These are phyloP conservation scores for Ambrosia hybrid DNA, from an alignment of 140 eudicot genomes.

Conservation along the genomic window DNA sequence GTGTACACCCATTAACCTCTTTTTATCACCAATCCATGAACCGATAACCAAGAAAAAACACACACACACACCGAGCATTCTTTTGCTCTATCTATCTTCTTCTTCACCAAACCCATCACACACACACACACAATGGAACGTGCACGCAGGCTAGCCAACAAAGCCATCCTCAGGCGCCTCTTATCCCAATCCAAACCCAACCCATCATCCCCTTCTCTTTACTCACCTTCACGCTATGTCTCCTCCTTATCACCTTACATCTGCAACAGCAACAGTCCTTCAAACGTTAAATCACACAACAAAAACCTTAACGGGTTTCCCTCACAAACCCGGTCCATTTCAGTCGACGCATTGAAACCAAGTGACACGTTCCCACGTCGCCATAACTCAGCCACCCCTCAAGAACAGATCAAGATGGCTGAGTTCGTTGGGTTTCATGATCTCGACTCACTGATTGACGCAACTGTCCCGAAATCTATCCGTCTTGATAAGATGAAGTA, in stretches of 20 bases:
- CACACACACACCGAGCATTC: neutral
- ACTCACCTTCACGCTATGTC: constrained; percentile 61
- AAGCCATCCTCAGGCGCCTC: constrained; percentile 61
- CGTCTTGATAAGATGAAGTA: constrained; percentile 63
- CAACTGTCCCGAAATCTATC: constrained; percentile 91
- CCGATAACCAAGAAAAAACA: neutral
- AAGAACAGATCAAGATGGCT: constrained; percentile 80
- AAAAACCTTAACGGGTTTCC: constrained; percentile 24
- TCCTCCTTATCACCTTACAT: constrained; percentile 59
- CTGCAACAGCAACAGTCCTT: neutral
- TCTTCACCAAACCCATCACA: constrained; percentile 1
- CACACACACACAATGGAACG: constrained; percentile 63
- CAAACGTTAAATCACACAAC: constrained; percentile 19
- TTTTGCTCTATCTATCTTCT: neutral
- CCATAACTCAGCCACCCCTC: constrained; percentile 87
- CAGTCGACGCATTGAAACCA: constrained; percentile 74
- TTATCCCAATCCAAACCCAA: constrained; percentile 56
- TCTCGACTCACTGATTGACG: constrained; percentile 77
- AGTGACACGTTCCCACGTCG: constrained; percentile 90
- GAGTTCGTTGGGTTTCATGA: constrained; percentile 59
- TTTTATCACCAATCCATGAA: constrained; percentile 38
- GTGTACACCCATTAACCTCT: constrained; percentile 44
- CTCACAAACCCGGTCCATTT: constrained; percentile 57
- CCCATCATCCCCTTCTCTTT: constrained; percentile 37
- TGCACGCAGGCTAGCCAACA: constrained; percentile 71